A percentile compares a stretch with the other conserved stretches of the same genome.
phyloP scores from a whole-genome alignment of 352 stramenopile genomes.

The Pythium aristosporum region DNA sequence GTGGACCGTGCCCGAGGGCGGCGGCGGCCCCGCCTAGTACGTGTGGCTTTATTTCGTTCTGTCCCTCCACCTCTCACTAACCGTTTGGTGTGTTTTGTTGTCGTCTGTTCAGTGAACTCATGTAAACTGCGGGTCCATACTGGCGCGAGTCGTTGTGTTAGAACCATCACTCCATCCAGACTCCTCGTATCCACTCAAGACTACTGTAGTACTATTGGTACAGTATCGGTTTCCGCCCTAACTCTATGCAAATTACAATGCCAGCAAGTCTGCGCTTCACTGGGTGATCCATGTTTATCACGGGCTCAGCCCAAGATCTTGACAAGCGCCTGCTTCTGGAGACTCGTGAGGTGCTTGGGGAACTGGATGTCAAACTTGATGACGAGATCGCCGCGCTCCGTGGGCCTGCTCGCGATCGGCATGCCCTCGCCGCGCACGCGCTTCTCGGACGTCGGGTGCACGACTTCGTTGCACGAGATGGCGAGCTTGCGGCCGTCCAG shows the following conservation, averaged over 20 bases:
- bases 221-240: too few relatives aligned
- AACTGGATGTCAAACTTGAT: conserved; percentile 97
- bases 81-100: conserved; percentile 7
- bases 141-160: too few relatives aligned
- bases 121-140: conserved; percentile 35
- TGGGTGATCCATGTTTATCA: background rate
- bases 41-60: conserved; percentile 35
- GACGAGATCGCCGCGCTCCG: conserved; percentile 89
- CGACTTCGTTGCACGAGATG: conserved; percentile 93
- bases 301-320: conserved; percentile 59
- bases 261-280: background rate
- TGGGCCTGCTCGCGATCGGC: conserved; percentile 72
- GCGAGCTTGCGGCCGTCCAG: conserved; percentile 93
- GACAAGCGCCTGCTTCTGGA: conserved; percentile 89
- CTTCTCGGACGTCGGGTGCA: conserved; percentile 89
- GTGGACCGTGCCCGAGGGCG: conserved; percentile 98
- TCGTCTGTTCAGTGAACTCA: conserved; percentile 57
- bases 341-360: conserved; percentile 89
- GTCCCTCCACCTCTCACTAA: too few relatives aligned
- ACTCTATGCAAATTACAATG: background rate
- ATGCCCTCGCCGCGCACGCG: conserved; percentile 95
- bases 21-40: conserved; percentile 97
- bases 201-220: too few relatives aligned
- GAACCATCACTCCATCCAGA: background rate
- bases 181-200: background rate